A percentile compares a stretch with the other conserved stretches of the same genome.
Evolutionary conservation across 495 filamentous ascomycete genomes (phyloP).

Genomic region (Tuber brumale): DNA sequence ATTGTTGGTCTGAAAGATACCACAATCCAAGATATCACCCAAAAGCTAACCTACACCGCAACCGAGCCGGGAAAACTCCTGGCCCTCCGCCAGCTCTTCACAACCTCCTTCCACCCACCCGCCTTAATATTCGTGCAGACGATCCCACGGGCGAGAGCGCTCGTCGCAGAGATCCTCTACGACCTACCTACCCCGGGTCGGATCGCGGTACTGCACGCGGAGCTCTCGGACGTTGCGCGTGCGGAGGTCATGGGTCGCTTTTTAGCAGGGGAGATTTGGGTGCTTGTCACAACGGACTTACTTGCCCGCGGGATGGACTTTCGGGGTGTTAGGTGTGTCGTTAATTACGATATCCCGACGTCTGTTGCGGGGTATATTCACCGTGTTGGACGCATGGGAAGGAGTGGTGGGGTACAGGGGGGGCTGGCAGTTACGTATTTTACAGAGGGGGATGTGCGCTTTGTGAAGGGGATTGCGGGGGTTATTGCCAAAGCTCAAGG

Average conservation of each 20-base stretch:
- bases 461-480: slow-evolving; percentile 86
- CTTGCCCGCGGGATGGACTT: slow-evolving; percentile 89
- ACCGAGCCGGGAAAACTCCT: slow-evolving; percentile 91
- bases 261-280: slow-evolving; percentile 88
- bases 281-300: slow-evolving; percentile 90
- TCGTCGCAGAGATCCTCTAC: slow-evolving; percentile 85
- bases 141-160: slow-evolving; percentile 76
- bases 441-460: slow-evolving; percentile 86
- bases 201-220: slow-evolving; percentile 83
- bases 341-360: slow-evolving; percentile 89
- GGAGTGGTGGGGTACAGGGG: slow-evolving; percentile 70
- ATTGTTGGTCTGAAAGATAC: slow-evolving; percentile 94
- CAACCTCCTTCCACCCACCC: slow-evolving; percentile 67
- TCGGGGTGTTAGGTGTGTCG: slow-evolving; percentile 80
- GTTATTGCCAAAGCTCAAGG: slow-evolving; percentile 74
- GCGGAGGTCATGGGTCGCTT: slow-evolving; percentile 79
- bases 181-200: slow-evolving; percentile 86
- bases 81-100: slow-evolving; percentile 82
- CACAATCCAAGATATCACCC: slow-evolving; percentile 80
- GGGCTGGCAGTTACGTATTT: slow-evolving; percentile 92
- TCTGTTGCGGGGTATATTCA: slow-evolving; percentile 80
- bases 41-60: slow-evolving; percentile 83
- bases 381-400: slow-evolving; percentile 83
- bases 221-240: slow-evolving; percentile 68
- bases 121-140: slow-evolving; percentile 95